Base-by-base conservation (phyloP, 768 basidiomycete species). In the Exidia glandulosa region DNA sequence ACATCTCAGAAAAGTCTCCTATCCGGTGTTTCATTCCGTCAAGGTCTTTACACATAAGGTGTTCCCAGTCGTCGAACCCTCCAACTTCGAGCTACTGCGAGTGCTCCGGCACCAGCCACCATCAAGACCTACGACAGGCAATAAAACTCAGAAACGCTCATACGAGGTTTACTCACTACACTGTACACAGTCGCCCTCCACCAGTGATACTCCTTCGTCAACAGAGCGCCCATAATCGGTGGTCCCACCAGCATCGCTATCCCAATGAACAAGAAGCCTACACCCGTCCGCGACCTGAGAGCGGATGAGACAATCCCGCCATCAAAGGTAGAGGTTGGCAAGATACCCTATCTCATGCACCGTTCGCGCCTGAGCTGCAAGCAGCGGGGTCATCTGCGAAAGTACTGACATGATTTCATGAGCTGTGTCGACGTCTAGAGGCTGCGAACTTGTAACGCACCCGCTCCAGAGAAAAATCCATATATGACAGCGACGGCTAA, bases 161-260 rank as follows among this genome's bases (percentile, higher is more conserved):
- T n/a, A n/a, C n/a, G n/a, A 27, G 48, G 59, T n/a, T 27, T 12
- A 62, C 62, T 9, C 31, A 76, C 71, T 60, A 81, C 82, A 31
- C 78, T 73, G 64, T 83, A 86, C 7, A 83, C 59, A 12, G 77
- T 77, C 1, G 81, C 80, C 33, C 79, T 73, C 80, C 81, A 83
- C 84, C 84, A 86, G 4, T 78, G 64, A 60, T 78, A 83, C 0
- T 73, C 67, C 7, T 72, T 62, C 0, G 81, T 77, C 6, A 86
- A 75, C 30, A 85, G 69, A 3, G 81, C 78, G 0, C 84, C 84
- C 33, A 77, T 77, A 59, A 85, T 78, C 1, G 84, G 84, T 0
- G 80, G 77, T 14, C 82, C 82, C 77, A 58, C 34, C 56, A 59
- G 47, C 27, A 66, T 72, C 23, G 68, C 65, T 19, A 54, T n/a